Conservation (phyloP, 345 rosid species). For the Citrus australasica region DNA sequence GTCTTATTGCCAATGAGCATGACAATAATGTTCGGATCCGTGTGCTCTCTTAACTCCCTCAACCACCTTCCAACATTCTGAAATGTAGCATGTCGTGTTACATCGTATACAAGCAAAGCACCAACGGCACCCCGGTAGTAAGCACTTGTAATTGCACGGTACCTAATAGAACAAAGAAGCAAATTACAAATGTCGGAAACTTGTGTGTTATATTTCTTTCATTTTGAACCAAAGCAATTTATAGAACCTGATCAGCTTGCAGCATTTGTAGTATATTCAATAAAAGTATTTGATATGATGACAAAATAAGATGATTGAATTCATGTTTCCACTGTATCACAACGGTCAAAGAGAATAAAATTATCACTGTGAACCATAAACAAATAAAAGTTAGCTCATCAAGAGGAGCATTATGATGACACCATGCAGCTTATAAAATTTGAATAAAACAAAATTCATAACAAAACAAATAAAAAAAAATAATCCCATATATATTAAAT, state of each 20-base stretch:
- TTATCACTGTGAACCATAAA: not conserved
- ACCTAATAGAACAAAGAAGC: constrained; percentile 22
- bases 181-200: not conserved
- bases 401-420: not conserved
- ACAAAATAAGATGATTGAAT: not conserved
- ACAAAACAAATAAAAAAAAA: too few relatives aligned
- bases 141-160: constrained; percentile 60
- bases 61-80: constrained; percentile 48
- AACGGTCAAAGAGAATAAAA: not conserved
- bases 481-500: not conserved
- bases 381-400: not conserved
- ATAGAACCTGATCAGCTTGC: not conserved
- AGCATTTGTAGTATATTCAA: not conserved
- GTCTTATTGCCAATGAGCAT: constrained; percentile 58
- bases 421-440: not conserved
- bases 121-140: constrained; percentile 63
- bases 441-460: not conserved
- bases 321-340: not conserved
- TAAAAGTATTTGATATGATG: not conserved
- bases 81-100: constrained; percentile 46
- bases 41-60: constrained; percentile 45
- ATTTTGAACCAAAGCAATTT: not conserved
- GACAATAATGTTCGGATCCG: constrained; percentile 48
- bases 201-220: not conserved
- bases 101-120: constrained; percentile 51